phyloP scores from a whole-genome alignment of 2,329 filamentous ascomycete species.

The Ascochyta koolunga region DNA sequence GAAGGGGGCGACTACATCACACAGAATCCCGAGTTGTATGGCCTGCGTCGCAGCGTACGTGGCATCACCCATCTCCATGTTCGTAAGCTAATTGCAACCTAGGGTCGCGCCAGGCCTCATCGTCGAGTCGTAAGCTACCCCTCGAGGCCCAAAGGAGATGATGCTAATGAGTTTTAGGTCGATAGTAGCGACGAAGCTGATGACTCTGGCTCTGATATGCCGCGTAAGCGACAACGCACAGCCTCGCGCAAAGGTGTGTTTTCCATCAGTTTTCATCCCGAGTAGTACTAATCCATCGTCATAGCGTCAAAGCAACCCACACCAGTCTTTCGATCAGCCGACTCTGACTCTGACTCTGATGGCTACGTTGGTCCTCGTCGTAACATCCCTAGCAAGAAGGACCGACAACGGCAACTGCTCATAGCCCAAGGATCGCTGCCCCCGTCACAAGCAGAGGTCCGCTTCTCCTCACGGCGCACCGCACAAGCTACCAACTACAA shows the following conservation, averaged over 20 bases:
- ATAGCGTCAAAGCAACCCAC: conserved; percentile 58
- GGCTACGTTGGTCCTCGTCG: conserved; percentile 80
- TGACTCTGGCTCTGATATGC: conserved; percentile 67
- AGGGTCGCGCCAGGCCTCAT: conserved; percentile 66
- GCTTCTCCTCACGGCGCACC: conserved; percentile 87
- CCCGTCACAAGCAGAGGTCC: conserved; percentile 76
- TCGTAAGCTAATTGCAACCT: conserved; percentile 41
- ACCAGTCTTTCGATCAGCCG: conserved; percentile 62
- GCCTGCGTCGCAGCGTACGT: conserved; percentile 87
- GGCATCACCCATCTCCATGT: conserved; percentile 12
- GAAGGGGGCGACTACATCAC: conserved; percentile 85
- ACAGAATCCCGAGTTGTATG: conserved; percentile 93
- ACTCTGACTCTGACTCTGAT: conserved; percentile 66
- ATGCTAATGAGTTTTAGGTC: conserved; percentile 51
- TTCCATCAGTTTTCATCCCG: conserved; percentile 16
- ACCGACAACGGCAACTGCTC: conserved; percentile 72
- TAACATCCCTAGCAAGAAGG: conserved; percentile 72
- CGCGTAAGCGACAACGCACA: conserved; percentile 70
- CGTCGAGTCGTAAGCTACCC: conserved; percentile 63
- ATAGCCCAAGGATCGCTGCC: conserved; percentile 65
- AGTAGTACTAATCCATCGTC: conserved; percentile 56
- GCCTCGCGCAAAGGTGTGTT: conserved; percentile 67
- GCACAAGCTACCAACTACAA: conserved; percentile 75
- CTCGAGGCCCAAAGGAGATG: conserved; percentile 13
- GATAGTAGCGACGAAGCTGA: conserved; percentile 72